Percentiles rank a stretch among this genome's conserved stretches.
These are phyloP conservation scores for Carex cristatella DNA, from an alignment of 176 grass and related monocot species.

Conservation along the genomic window DNA sequence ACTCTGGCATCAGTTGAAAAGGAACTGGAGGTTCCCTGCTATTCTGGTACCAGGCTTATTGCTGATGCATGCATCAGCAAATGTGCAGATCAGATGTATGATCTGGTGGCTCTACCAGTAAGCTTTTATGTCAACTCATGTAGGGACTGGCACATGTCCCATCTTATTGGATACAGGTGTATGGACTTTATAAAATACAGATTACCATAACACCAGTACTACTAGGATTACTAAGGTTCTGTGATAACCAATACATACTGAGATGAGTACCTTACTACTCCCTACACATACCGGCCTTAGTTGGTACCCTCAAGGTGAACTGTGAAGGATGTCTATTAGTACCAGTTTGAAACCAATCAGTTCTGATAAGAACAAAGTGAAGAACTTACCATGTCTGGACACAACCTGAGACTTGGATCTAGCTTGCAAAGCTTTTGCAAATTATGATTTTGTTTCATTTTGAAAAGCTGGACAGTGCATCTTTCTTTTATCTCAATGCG, in stretches of 20 bases:
- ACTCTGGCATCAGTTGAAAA: slow-evolving; percentile 61
- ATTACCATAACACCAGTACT: not conserved
- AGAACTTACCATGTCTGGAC: not conserved
- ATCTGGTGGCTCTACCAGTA: slow-evolving; percentile 87
- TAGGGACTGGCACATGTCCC: not conserved
- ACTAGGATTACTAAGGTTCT: not conserved
- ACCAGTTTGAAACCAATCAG: not conserved
- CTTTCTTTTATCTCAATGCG: not conserved
- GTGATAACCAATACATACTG: not conserved
- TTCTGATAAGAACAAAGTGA: not conserved
- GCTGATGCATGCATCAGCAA: slow-evolving; percentile 57
- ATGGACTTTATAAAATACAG: not conserved
- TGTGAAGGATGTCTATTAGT: not conserved
- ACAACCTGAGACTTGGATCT: not conserved
- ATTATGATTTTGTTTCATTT: not conserved
- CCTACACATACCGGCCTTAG: not conserved
- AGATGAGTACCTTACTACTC: not conserved
- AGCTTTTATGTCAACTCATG: not conserved
- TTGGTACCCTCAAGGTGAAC: not conserved
- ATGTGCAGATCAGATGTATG: slow-evolving; percentile 69
- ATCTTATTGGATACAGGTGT: not conserved
- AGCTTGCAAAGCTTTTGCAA: not conserved
- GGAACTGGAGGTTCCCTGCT: slow-evolving; percentile 56
- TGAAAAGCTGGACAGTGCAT: not conserved
- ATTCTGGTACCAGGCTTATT: slow-evolving; percentile 53